A percentile compares a stretch with the other conserved stretches of the same genome.
These are phyloP conservation scores for Gautieria morchelliformis DNA, from an alignment of 768 basidiomycete genomes.

Conservation along the genomic window DNA sequence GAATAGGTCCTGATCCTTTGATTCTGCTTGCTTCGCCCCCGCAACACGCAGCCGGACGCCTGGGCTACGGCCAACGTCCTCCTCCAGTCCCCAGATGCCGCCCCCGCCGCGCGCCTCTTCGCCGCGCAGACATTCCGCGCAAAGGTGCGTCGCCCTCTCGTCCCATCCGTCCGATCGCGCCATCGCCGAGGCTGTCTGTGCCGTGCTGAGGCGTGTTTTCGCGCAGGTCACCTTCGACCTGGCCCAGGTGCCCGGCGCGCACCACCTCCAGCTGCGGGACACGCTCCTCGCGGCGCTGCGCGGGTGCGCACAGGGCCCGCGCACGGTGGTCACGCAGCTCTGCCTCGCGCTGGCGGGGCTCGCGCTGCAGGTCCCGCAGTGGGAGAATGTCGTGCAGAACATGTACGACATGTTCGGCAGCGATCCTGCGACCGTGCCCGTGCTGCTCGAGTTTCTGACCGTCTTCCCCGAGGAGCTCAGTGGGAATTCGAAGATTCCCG, in stretches of 20 bases:
- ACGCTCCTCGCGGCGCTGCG: slow-evolving; percentile 74
- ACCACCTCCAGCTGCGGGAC: slow-evolving; percentile 74
- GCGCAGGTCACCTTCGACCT: slow-evolving; percentile 93
- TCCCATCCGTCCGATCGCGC: slow-evolving; percentile 1
- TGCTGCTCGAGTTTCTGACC: slow-evolving; percentile 81
- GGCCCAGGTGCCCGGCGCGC: slow-evolving; percentile 65
- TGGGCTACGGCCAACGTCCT: slow-evolving; percentile 94
- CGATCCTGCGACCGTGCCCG: slow-evolving; percentile 74
- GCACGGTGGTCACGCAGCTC: slow-evolving; percentile 79
- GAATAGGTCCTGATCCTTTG: background rate
- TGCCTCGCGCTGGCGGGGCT: slow-evolving; percentile 86
- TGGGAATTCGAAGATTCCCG: slow-evolving; percentile 76
- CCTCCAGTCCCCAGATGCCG: slow-evolving; percentile 70
- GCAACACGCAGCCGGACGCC: slow-evolving; percentile 77
- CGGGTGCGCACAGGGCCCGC: slow-evolving; percentile 64
- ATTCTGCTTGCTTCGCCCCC: slow-evolving; percentile 26
- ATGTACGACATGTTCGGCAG: slow-evolving; percentile 82
- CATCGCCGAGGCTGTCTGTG: background rate
- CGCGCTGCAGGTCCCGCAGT: slow-evolving; percentile 79
- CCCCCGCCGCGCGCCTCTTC: slow-evolving; percentile 77
- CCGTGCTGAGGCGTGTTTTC: slow-evolving; percentile 12
- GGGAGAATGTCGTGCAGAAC: slow-evolving; percentile 70
- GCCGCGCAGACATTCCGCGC: slow-evolving; percentile 94
- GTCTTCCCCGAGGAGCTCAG: slow-evolving; percentile 84
- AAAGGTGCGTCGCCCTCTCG: slow-evolving; percentile 49